Conservation (phyloP, 2,329 filamentous ascomycete genomes). For the Colletotrichum incanum region DNA sequence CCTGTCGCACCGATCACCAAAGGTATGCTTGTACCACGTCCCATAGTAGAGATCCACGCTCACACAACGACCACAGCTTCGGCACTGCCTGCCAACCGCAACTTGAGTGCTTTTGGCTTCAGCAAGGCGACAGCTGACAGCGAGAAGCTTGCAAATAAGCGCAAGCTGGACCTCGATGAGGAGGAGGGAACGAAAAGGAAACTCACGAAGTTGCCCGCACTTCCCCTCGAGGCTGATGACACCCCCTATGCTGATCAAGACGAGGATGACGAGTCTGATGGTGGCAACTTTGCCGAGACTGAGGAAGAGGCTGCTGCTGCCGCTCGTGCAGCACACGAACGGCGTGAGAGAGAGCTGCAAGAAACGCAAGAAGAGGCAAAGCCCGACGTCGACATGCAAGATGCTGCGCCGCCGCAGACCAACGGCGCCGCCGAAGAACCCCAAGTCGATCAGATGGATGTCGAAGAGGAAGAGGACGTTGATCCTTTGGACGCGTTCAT, state of each 20-base stretch:
- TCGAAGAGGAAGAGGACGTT: slow-evolving; percentile 73
- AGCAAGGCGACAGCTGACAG: slow-evolving; percentile 76
- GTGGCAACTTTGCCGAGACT: slow-evolving; percentile 82
- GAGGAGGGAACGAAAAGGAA: slow-evolving; percentile 90
- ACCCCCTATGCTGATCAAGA: slow-evolving; percentile 75
- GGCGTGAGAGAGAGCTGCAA: slow-evolving; percentile 78
- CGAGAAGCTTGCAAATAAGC: slow-evolving; percentile 79
- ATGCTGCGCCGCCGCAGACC: slow-evolving; percentile 41
- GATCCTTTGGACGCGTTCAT: slow-evolving; percentile 99
- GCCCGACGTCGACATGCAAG: slow-evolving; percentile 38
- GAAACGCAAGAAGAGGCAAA: slow-evolving; percentile 66
- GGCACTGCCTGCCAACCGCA: slow-evolving; percentile 77
- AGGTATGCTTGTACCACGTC: slow-evolving; percentile 51
- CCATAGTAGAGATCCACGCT: slow-evolving; percentile 41
- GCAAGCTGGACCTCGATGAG: slow-evolving; percentile 87
- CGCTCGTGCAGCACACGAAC: slow-evolving; percentile 87
- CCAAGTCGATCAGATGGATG: slow-evolving; percentile 66
- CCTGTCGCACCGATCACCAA: slow-evolving; percentile 53
- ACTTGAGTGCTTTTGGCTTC: slow-evolving; percentile 89
- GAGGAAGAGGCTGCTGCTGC: slow-evolving; percentile 92
- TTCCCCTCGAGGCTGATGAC: slow-evolving; percentile 76
- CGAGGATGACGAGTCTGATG: slow-evolving; percentile 81
- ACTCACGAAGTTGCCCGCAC: slow-evolving; percentile 89
- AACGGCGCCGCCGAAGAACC: slow-evolving; percentile 48
- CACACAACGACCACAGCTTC: slow-evolving; percentile 57